Evolutionary conservation across 2,329 filamentous ascomycete genomes (phyloP), one percentile per base, ranked within the genome.

Genomic region (Fusarium dimerum): DNA sequence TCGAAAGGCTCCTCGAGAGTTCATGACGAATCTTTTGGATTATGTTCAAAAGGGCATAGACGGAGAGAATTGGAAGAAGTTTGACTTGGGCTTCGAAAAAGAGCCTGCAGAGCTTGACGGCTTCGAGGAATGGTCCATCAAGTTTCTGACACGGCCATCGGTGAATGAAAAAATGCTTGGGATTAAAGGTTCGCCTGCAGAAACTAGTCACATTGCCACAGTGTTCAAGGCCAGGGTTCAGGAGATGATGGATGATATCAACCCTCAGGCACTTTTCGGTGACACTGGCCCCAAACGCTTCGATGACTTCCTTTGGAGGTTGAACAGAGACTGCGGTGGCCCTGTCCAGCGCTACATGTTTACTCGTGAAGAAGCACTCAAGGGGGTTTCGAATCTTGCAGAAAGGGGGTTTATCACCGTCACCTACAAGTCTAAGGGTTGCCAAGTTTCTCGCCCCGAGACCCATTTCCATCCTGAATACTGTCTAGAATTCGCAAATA

Each of bases 271-370:
- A 5, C 30, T 59, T 5, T 68, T 66, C 38, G 32, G 44, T n/a
- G 54, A 60, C 12, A 17, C 13, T 8, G 29, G 51, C 17, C 42
- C 43, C 1, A 45, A 64, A 62, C 18, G 51, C 48, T 34, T 69
- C 12, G 29, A 45, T 1, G 40, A 50, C 7, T 68, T 70, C 15
- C 13, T 68, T 26, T 38, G 39, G 11, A 53, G 57, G 29, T 26
- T 71, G 40, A 71, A 71, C 20, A 26, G 30, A 8, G 50, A 46
- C 15, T 61, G 59, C 41, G 47, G 57, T 9, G 56, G 51, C 5
- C 54, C 52, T 32, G 60, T 62, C 39, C 59, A 55, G 43, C 54
- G 56, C 8, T 59, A 63, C 46, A 49, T 46, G n/a, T 68, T 69
- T 44, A 60, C 61, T 0, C 16, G 20, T 11, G 43, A 62, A 7